These are phyloP conservation scores for Penicillium atrosanguineum DNA, from an alignment of 495 filamentous ascomycete species.

Conservation along the genomic window DNA sequence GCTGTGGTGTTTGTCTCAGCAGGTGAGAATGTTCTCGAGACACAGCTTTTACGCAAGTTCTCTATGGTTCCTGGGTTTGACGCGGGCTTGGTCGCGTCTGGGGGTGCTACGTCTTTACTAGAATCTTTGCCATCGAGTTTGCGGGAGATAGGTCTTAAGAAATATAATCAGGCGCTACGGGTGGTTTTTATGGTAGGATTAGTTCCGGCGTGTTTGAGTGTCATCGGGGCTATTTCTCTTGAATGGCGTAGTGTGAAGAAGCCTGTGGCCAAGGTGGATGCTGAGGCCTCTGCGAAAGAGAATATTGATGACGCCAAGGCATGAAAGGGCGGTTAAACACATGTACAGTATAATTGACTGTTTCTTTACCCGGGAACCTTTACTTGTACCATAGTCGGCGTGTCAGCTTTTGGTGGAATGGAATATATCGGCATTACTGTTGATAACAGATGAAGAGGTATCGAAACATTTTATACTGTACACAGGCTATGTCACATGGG, in stretches of 20 bases:
- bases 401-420: background rate
- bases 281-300: background rate
- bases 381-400: background rate
- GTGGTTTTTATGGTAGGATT: too few relatives aligned
- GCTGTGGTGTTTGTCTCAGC: too few relatives aligned
- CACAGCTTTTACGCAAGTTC: too few relatives aligned
- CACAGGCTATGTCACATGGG: conserved; percentile 32
- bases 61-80: too few relatives aligned
- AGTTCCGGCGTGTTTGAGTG: too few relatives aligned
- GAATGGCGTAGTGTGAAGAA: background rate
- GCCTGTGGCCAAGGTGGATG: background rate
- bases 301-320: background rate
- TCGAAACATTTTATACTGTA: conserved; percentile 31
- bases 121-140: too few relatives aligned
- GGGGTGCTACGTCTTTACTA: too few relatives aligned
- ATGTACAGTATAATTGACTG: background rate
- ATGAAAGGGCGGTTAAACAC: background rate
- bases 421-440: background rate
- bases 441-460: background rate
- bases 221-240: too few relatives aligned
- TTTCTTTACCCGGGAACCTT: background rate
- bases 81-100: too few relatives aligned
- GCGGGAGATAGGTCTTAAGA: too few relatives aligned
- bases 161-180: too few relatives aligned
- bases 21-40: too few relatives aligned